Evolutionary conservation across 164 flowering plant species (phyloP).

Genomic region (Stephania japonica): DNA sequence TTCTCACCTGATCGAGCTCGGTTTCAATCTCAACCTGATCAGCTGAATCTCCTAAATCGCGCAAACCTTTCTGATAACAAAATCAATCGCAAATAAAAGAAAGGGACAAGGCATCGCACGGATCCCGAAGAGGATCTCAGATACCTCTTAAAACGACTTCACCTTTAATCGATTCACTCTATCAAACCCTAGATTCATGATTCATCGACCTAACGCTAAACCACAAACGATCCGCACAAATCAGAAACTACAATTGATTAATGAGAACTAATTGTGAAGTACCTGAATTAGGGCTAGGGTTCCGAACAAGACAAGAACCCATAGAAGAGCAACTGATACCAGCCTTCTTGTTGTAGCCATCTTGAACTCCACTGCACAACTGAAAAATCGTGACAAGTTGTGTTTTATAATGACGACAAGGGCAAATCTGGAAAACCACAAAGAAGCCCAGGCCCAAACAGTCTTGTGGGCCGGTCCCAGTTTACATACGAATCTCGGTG

Average conservation of each 20-base stretch:
- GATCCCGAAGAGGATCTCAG: background rate
- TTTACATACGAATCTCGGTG: too few relatives aligned
- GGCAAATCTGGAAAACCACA: too few relatives aligned
- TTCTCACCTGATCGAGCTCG: slow-evolving; percentile 21
- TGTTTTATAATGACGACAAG: too few relatives aligned
- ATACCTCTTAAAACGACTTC: background rate
- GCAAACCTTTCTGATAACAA: slow-evolving; percentile 13
- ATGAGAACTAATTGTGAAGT: background rate
- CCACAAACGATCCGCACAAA: background rate
- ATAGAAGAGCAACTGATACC: slow-evolving; percentile 24
- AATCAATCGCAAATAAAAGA: slow-evolving; percentile 2
- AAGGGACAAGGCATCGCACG: background rate
- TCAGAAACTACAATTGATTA: background rate
- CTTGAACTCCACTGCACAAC: background rate
- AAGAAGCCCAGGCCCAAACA: too few relatives aligned
- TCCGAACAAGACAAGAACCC: slow-evolving; percentile 35
- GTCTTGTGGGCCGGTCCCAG: too few relatives aligned
- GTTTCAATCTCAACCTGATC: slow-evolving; percentile 4
- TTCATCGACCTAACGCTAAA: background rate
- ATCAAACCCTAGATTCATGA: slow-evolving; percentile 5
- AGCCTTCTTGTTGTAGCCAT: slow-evolving; percentile 28
- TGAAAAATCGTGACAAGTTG: too few relatives aligned
- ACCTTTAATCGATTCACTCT: background rate
- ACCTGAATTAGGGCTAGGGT: slow-evolving; percentile 50
- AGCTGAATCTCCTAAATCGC: slow-evolving; percentile 9